Evolutionary conservation across 164 flowering plant species (phyloP), one percentile per base, ranked within the genome.

Genomic region (Echeveria elegans): DNA sequence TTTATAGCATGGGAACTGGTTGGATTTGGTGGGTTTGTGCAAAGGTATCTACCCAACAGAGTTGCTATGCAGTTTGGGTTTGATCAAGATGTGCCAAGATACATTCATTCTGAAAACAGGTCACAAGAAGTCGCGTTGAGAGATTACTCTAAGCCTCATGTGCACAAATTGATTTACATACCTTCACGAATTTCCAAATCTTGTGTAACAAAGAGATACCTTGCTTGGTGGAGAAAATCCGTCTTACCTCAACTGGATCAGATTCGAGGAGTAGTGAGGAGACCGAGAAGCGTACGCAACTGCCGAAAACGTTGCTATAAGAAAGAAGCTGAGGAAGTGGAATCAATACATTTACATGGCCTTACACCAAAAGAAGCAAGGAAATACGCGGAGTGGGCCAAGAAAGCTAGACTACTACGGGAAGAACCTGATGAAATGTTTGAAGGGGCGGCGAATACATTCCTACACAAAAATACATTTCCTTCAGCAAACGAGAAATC

Each of bases 11-110:
- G 69, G 50, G 71, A 75, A 68, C 70, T 83, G 5, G 79, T 75
- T 43, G 81, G 85, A 15, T 32, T 77, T 1, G 75, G 70, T 16
- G 76, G 70, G 18, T 72, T 72, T 34, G 64, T 71, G 24, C 68
- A 78, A 31, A 67, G 68, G 31, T 81, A 80, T 64, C 63, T 63
- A 10, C 85, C 87, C 1, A 74, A 83, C 56, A 65, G 83, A 63
- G 85, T 83, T 5, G 76, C 83, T 14, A 73, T 75, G 83, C 87
- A 83, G 45, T 80, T 83, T 71, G 83, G 85, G 12, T 41, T 78
- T 28, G 83, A 79, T 79, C 83, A 81, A 28, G 85, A 81, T 66
- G 29, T 83, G 24, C 82, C 82, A 0, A 65, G n/a, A 15, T 6
- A 2, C 53, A 77, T 72, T n/a, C n/a, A 37, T 29, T 32, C 53